Evolutionary conservation across 1,284 basidiomycete genomes (phyloP), one percentile per base, ranked within the genome.

Genomic region (Polyporus tsugae): DNA sequence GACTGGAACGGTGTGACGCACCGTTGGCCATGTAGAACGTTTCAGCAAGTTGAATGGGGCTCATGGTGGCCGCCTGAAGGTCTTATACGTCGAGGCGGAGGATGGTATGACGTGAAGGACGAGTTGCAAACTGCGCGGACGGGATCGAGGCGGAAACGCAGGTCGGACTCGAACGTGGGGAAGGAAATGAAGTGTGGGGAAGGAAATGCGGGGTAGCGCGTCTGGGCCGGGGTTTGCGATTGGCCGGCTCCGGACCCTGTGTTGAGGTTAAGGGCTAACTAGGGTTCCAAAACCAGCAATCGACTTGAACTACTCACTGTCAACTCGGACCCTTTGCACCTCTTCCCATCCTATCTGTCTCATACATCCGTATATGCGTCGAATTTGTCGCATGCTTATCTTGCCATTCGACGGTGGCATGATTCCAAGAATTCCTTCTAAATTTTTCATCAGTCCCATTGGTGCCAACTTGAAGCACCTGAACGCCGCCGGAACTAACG

Each of bases 1-100:
- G 11, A 7, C 19, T 49, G 7, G 33, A 6, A 44, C 13, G 19
- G n/a, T 17, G 33, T 38, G 39, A 62, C 70, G 66, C 49, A 72
- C 70, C 64, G 68, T 69, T 72, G 13, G 68, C 64, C 68, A 72
- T 67, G 66, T 66, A 69, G 68, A 72, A 66, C 39, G 35, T 25
- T 9, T 72, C 62, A 3, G 64, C 64, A 25, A 49, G 46, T 44
- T 69, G 63, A n/a, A 67, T 52, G 11, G 33, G 52, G n/a, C 49
- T 29, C 64, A 66, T 70, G 35, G 15, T 63, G 13, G 10, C n/a
- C n/a, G 11, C 19, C 22, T 15, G 19, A n/a, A 25, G 19, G 17
- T 58, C 55, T 65, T 67, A 64, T 69, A 64, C 19, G 42, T 39
- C 7, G n/a, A 17, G 35, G 36, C 33, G 60, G 65, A 55, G n/a